Percentiles rank a stretch among this genome's conserved stretches.
These are phyloP conservation scores for Volvariella volvacea DNA, from an alignment of 1,284 basidiomycete species.

Conservation along the genomic window DNA sequence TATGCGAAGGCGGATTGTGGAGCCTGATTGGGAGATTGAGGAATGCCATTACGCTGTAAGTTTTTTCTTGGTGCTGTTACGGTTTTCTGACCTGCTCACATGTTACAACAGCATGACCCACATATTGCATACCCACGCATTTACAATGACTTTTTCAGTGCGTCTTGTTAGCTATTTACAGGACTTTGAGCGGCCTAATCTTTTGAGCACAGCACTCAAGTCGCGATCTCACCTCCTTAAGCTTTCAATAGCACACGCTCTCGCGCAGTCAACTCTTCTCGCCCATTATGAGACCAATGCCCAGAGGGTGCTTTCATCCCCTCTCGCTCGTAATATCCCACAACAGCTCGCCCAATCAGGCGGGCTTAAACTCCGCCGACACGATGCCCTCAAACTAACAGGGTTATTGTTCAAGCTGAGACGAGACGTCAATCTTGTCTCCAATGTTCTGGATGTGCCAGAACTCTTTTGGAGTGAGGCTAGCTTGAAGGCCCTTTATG, in stretches of 20 bases:
- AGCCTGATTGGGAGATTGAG: constrained; percentile 84
- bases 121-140: constrained; percentile 82
- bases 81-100: neutral
- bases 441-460: constrained; percentile 92
- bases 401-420: constrained; percentile 85
- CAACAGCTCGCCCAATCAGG: constrained; percentile 80
- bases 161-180: constrained; percentile 18
- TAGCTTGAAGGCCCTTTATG: constrained; percentile 83
- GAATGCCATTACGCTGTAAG: constrained; percentile 81
- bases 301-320: constrained; percentile 73
- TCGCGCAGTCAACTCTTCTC: constrained; percentile 91
- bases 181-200: neutral
- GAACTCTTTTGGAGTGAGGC: constrained; percentile 96
- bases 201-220: constrained; percentile 63
- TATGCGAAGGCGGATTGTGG: constrained; percentile 52
- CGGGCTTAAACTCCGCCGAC: constrained; percentile 69
- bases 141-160: constrained; percentile 90
- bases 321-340: constrained; percentile 75
- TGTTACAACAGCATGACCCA: constrained; percentile 67
- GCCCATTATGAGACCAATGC: constrained; percentile 85
- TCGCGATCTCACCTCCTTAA: constrained; percentile 81
- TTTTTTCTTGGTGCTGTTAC: constrained; percentile 9
- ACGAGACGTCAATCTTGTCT: constrained; percentile 87
- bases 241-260: constrained; percentile 89
- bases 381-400: constrained; percentile 83